phyloP scores from a whole-genome alignment of 2,329 filamentous ascomycete species.

The Epichloe coenophiala region DNA sequence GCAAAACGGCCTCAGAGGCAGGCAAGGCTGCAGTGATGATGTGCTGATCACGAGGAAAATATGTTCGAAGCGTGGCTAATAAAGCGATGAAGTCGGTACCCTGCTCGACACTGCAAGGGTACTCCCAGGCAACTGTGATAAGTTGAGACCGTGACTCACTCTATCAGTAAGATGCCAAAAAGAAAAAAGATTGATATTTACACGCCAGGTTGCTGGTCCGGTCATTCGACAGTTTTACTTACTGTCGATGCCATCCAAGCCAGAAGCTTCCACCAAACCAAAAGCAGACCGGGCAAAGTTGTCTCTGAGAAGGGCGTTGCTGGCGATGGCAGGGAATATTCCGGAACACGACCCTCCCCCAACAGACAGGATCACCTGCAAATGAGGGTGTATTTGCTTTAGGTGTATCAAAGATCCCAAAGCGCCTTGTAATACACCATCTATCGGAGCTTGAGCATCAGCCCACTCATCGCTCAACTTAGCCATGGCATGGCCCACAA shows the following conservation, averaged over 20 bases:
- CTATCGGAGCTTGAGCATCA: constrained; percentile 57
- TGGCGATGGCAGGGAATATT: constrained; percentile 54
- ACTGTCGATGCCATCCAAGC: constrained; percentile 55
- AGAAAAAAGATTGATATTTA: no score
- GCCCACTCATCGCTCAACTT: constrained; percentile 72
- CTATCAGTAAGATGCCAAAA: background rate
- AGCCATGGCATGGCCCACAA: constrained; percentile 6
- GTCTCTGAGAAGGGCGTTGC: constrained; percentile 44
- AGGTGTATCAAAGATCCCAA: constrained; percentile 60
- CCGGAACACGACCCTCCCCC: constrained; percentile 58
- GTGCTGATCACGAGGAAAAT: constrained; percentile 55
- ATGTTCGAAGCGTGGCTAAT: constrained; percentile 49
- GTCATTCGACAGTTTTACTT: constrained; percentile 7
- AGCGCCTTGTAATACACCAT: constrained; percentile 52
- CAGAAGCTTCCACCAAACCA: constrained; percentile 55
- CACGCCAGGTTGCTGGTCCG: no score
- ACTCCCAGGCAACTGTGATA: constrained; percentile 65
- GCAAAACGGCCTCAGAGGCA: constrained; percentile 50
- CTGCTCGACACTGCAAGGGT: constrained; percentile 52
- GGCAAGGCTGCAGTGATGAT: constrained; percentile 61
- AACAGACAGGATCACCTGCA: constrained; percentile 66
- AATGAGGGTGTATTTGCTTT: constrained; percentile 54
- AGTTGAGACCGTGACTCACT: background rate
- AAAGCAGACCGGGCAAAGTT: constrained; percentile 58
- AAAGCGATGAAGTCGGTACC: constrained; percentile 59